Evolutionary conservation across 2,329 filamentous ascomycete species (phyloP).

Genomic region (Ophiocordyceps sinensis): DNA sequence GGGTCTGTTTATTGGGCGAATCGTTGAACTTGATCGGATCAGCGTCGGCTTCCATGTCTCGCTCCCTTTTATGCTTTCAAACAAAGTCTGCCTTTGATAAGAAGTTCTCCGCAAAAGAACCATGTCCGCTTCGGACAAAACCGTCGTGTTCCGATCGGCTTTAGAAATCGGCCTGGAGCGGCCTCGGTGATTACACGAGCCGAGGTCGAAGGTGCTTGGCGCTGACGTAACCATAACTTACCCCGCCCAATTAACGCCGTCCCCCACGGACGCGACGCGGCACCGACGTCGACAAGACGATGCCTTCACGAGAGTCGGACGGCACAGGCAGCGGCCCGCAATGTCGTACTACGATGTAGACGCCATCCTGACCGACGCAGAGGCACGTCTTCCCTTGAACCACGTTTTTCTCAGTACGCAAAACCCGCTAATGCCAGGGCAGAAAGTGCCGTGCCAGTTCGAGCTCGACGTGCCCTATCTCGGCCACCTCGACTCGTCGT

Average conservation of each 20-base stretch:
- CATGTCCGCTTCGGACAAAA: too few species aligned
- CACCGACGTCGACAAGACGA: neutral
- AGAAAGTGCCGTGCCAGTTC: constrained; percentile 96
- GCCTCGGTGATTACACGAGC: too few species aligned
- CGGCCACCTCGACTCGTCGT: constrained; percentile 78
- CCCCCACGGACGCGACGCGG: neutral
- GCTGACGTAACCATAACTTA: neutral
- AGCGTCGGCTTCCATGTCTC: too few species aligned
- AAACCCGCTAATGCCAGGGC: neutral
- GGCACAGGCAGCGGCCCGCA: neutral
- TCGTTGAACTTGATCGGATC: too few species aligned
- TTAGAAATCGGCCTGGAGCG: too few species aligned
- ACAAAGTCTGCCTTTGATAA: too few species aligned
- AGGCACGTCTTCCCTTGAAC: constrained; percentile 30
- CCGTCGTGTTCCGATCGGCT: too few species aligned
- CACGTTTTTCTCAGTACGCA: neutral
- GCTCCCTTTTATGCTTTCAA: too few species aligned
- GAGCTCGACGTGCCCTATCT: constrained; percentile 78
- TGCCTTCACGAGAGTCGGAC: neutral
- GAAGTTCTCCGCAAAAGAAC: too few species aligned
- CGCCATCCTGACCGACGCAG: constrained; percentile 71
- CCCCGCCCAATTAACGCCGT: neutral
- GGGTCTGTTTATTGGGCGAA: neutral
- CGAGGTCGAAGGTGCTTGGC: too few species aligned
- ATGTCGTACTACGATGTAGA: constrained; percentile 79